These are phyloP conservation scores for Aquilaria yunnanensis DNA, from an alignment of 345 rosid genomes.

Conservation along the genomic window DNA sequence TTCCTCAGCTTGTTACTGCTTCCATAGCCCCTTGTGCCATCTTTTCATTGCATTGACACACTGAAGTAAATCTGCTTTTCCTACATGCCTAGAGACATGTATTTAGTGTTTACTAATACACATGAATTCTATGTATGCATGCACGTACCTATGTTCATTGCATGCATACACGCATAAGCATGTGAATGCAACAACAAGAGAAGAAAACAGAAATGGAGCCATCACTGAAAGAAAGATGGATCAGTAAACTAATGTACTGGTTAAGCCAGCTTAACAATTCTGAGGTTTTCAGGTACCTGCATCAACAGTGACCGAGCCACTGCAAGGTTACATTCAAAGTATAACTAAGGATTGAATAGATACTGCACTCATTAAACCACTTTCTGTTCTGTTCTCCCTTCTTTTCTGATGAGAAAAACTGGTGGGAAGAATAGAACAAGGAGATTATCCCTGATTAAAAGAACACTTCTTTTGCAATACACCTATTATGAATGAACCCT, in stretches of 20 bases:
- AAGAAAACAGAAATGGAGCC: too few relatives aligned
- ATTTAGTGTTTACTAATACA: too few relatives aligned
- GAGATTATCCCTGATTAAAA: background rate
- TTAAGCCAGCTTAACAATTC: background rate
- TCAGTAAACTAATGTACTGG: background rate
- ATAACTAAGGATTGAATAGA: constrained; percentile 8
- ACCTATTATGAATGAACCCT: background rate
- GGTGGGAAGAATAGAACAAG: background rate
- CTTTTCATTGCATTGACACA: too few relatives aligned
- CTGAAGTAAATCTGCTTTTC: too few relatives aligned
- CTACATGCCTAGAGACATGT: too few relatives aligned
- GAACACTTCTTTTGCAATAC: background rate
- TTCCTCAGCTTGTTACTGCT: too few relatives aligned
- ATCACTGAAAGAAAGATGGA: too few relatives aligned
- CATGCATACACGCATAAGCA: background rate
- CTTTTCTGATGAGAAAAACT: constrained; percentile 1
- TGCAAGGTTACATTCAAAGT: too few relatives aligned
- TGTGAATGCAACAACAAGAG: background rate
- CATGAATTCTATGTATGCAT: too few relatives aligned
- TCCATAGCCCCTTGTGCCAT: too few relatives aligned
- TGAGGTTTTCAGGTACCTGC: background rate
- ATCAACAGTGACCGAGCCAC: background rate
- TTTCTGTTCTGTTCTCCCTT: background rate
- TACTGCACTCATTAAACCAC: background rate
- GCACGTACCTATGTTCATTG: background rate